Evolutionary conservation across 257 asterid genomes (phyloP), one percentile per base, ranked within the genome.

Genomic region (Nicotiana otophora): DNA sequence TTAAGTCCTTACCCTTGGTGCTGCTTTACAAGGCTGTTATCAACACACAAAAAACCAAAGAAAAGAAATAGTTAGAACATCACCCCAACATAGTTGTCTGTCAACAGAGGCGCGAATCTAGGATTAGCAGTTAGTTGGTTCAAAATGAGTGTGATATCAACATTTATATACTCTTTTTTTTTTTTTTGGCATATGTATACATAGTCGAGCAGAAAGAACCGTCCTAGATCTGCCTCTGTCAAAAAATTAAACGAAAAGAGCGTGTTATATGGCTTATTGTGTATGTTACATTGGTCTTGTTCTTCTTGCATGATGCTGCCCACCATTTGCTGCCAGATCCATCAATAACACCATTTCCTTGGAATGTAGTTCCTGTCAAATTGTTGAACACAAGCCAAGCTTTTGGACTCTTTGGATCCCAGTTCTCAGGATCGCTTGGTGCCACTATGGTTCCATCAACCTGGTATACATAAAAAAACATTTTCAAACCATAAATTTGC

Each of bases 261-360:
- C 3, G 61, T 12, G 61, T 23, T 42, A 42, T 5, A 28, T 69
- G 14, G n/a, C 63, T 75, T 69, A 54, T 42, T 53, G 0, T 81
- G 31, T 63, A 14, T 30, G 63, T 74, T 74, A 53, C 99, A 83
- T 96, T 96, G 78, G 96, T 19, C 85, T 94, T 96, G 88, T 96
- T 94, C 91, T 72, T 94, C 87, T 96, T 96, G 97, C 99, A 96
- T 85, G 99, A 96, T 81, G 95, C 97, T 81, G 89, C 97, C 99
- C 99, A 96, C 99, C 99, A 96, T 86, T 92, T 90, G 83, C 87
- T 87, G 81, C 99, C 99, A 19, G 99, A 94, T 83, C 99, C 99
- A 86, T 96, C 99, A 77, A 96, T 90, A n/a, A 90, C 85, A 55
- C 99, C 99, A 10, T 83, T 57, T 54, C 99, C 99, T 88, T 94